A percentile compares a stretch with the other conserved stretches of the same genome.
Evolutionary conservation across 139 green algal species (phyloP).

Genomic region (Asterochloris erici): DNA sequence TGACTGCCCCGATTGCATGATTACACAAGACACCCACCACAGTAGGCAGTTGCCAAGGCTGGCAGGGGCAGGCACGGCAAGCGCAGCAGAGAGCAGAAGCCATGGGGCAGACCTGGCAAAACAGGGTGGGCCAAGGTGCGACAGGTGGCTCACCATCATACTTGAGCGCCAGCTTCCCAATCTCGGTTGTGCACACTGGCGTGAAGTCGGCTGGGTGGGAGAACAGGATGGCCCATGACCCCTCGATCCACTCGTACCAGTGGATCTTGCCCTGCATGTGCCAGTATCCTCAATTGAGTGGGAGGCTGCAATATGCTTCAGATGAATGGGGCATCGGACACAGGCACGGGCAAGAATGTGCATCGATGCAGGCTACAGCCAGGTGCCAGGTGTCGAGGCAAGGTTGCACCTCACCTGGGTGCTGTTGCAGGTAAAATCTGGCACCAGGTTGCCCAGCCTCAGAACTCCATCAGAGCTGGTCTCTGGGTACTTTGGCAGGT

Average conservation of each 20-base stretch:
- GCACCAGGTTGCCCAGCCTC: slow-evolving; percentile 41
- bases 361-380: neutral
- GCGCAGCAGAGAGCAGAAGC: neutral
- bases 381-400: neutral
- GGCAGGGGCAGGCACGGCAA: neutral
- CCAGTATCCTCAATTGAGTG: too few species aligned
- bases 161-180: slow-evolving; percentile 39
- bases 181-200: slow-evolving; percentile 57
- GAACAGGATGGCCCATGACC: slow-evolving; percentile 60
- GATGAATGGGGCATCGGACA: neutral
- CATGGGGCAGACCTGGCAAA: neutral
- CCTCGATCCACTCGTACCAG: slow-evolving; percentile 48
- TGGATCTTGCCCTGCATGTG: slow-evolving; percentile 28
- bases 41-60: too few species aligned
- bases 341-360: neutral
- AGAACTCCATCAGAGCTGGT: slow-evolving; percentile 23
- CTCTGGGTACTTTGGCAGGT: neutral
- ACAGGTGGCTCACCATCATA: slow-evolving; percentile 20
- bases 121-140: neutral
- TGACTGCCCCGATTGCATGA: too few species aligned
- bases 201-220: slow-evolving; percentile 61
- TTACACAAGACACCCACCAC: too few species aligned
- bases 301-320: neutral
- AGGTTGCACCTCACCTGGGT: slow-evolving; percentile 1
- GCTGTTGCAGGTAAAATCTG: slow-evolving; percentile 32